Conservation (phyloP, 2,329 filamentous ascomycete genomes). For the Fusarium chaquense region DNA sequence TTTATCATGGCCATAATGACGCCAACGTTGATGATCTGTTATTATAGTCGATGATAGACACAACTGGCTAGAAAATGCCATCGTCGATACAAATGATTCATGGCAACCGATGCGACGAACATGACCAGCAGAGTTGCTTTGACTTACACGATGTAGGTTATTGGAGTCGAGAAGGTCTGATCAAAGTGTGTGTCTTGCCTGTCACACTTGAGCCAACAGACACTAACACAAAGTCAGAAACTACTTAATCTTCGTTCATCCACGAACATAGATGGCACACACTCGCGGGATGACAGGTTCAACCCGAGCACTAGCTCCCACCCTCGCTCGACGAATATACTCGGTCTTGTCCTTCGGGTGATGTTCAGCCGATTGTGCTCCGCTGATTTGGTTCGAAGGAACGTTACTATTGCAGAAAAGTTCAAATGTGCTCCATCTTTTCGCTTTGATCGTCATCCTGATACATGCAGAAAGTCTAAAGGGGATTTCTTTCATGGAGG, state of each 20-base stretch:
- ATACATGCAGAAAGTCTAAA: background rate
- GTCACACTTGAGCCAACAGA: constrained; percentile 26
- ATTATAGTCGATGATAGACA: constrained; percentile 7
- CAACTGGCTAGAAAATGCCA: background rate
- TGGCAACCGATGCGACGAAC: background rate
- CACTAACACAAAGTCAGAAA: constrained; percentile 32
- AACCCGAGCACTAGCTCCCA: constrained; percentile 7
- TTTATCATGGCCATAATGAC: constrained; percentile 14
- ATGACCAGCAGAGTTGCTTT: background rate
- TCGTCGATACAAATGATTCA: background rate
- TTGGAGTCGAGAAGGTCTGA: constrained; percentile 22
- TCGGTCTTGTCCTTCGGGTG: constrained; percentile 9
- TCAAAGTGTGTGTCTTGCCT: constrained; percentile 9
- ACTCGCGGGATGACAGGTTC: constrained; percentile 27
- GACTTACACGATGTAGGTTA: constrained; percentile 1
- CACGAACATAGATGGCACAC: constrained; percentile 4
- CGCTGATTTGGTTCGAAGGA: background rate
- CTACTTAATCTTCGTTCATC: constrained; percentile 12
- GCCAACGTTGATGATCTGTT: background rate
- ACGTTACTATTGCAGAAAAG: background rate
- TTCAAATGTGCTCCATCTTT: background rate
- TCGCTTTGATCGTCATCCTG: background rate
- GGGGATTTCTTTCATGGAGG: background rate
- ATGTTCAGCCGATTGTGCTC: constrained; percentile 11
- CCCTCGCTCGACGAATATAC: constrained; percentile 23